Conservation (phyloP, 768 basidiomycete genomes). For the Tephrocybe sp. region DNA sequence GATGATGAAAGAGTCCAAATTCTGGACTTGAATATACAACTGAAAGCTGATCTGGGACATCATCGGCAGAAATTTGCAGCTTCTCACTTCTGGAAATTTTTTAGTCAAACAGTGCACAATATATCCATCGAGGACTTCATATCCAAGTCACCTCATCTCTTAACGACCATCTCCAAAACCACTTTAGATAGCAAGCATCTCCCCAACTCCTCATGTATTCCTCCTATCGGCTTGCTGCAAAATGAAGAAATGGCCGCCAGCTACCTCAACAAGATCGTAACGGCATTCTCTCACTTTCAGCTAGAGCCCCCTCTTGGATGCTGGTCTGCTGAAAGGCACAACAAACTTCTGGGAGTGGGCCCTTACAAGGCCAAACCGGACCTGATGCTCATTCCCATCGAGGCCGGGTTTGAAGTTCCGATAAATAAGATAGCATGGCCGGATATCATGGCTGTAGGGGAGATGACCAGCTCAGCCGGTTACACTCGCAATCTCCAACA, state of each 20-base stretch:
- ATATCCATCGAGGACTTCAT: too few species aligned
- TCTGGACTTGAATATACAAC: too few species aligned
- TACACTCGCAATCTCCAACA: not conserved
- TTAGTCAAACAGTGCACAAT: too few species aligned
- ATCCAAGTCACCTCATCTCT: too few species aligned
- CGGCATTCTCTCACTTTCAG: not conserved
- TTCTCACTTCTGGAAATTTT: too few species aligned
- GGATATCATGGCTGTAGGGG: not conserved
- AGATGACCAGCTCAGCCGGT: not conserved
- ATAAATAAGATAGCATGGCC: not conserved
- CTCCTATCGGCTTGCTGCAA: too few species aligned
- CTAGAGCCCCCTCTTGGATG: not conserved
- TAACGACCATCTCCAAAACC: too few species aligned
- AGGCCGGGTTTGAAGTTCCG: not conserved
- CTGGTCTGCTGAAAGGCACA: not conserved
- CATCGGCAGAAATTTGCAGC: too few species aligned
- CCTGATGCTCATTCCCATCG: not conserved
- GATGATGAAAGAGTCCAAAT: too few species aligned
- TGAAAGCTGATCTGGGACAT: too few species aligned
- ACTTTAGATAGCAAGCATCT: too few species aligned
- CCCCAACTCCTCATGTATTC: too few species aligned
- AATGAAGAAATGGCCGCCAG: not conserved
- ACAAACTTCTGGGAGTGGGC: not conserved
- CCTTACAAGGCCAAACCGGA: not conserved
- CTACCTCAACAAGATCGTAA: not conserved